Evolutionary conservation across 345 rosid species (phyloP).

Genomic region (Citrus australasica): DNA sequence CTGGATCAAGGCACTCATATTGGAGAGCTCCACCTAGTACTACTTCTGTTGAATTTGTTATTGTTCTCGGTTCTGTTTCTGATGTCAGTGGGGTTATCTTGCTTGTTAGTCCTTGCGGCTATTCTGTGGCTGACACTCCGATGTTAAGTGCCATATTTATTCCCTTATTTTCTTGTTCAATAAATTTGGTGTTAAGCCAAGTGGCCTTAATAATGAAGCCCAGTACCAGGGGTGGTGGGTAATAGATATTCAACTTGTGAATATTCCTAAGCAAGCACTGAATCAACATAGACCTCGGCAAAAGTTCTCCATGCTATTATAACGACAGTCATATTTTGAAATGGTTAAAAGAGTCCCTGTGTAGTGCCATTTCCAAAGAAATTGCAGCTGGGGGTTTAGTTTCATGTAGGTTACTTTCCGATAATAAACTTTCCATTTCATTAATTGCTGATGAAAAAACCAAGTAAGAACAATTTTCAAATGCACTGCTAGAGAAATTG

Average conservation of each 20-base stretch:
- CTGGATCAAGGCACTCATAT: conserved; percentile 51
- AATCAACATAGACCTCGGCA: neutral
- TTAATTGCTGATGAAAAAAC: neutral
- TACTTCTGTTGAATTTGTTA: conserved; percentile 57
- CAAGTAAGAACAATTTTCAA: neutral
- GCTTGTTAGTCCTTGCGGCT: conserved; percentile 92
- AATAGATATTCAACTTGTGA: neutral
- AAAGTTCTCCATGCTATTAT: neutral
- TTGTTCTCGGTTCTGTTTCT: conserved; percentile 63
- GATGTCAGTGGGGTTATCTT: conserved; percentile 80
- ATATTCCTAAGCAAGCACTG: neutral
- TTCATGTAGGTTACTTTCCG: neutral
- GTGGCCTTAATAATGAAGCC: neutral
- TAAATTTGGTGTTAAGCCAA: neutral
- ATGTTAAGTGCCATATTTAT: conserved; percentile 41
- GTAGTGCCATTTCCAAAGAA: neutral
- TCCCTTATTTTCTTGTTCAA: conserved; percentile 3
- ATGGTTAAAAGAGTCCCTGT: neutral
- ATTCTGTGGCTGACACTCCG: conserved; percentile 80
- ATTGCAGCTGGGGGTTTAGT: neutral
- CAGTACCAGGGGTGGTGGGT: neutral
- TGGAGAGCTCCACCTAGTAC: conserved; percentile 87
- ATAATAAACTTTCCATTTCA: neutral
- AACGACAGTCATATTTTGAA: neutral
- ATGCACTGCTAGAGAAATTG: too few species aligned